Conservation (phyloP, 1,284 basidiomycete genomes). For the Ceratobasidium sp. region DNA sequence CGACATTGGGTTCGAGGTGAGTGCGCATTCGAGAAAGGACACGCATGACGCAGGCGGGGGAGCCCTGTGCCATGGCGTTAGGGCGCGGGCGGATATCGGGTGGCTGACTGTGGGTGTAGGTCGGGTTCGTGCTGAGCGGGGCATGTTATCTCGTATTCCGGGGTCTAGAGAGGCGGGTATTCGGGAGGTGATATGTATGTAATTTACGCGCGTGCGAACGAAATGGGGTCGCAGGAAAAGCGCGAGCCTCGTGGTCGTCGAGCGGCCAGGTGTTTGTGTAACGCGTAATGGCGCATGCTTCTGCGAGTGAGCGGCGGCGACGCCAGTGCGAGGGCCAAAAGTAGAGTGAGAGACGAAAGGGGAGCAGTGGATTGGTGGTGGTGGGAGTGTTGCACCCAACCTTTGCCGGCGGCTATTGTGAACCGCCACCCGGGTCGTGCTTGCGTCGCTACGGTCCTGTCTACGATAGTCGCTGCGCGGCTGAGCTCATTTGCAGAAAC, state of each 20-base stretch:
- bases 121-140: conserved; percentile 64
- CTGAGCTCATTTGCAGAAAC: conserved; percentile 12
- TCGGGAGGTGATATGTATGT: conserved; percentile 30
- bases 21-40: not conserved
- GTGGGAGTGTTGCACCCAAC: not conserved
- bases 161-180: conserved; percentile 54
- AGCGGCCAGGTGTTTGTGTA: conserved; percentile 27
- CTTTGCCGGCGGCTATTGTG: conserved; percentile 1
- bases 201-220: conserved; percentile 26
- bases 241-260: conserved; percentile 30
- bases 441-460: not conserved
- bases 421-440: not conserved
- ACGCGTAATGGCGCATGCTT: conserved; percentile 16
- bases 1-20: conserved; percentile 79
- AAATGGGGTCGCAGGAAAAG: conserved; percentile 26
- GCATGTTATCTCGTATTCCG: conserved; percentile 70
- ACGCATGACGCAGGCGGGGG: not conserved
- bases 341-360: too few species aligned
- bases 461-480: conserved; percentile 19
- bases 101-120: conserved; percentile 35
- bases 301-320: not conserved
- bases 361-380: not conserved
- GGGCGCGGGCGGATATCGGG: conserved; percentile 15
- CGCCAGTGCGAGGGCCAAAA: not conserved
- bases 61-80: conserved; percentile 5